Evolutionary conservation across 148 eudicot species (phyloP), one percentile per base, ranked within the genome.

Genomic region (Camellia lanceoleosa): DNA sequence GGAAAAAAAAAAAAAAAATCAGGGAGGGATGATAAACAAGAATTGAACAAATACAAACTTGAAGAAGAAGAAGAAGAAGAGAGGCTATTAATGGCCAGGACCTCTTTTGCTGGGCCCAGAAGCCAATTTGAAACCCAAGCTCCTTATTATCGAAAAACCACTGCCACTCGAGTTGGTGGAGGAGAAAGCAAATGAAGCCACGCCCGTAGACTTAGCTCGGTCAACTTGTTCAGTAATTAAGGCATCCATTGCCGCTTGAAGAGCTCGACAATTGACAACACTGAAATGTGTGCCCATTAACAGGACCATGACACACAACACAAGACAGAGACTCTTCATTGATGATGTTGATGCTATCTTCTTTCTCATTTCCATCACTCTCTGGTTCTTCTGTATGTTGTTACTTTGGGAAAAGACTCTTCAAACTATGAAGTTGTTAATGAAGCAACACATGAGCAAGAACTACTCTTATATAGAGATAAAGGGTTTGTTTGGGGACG

Each of bases 101-200:
- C 81, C 81, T 72, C 43, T 79, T 68, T 62, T 71, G 59, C 81
- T 71, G 3, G 81, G 76, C 10, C 76, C 76, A 7, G 81, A 79
- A 71, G 76, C 81, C 66, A 61, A 61, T 8, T 19, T 79, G 70
- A 58, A 71, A 41, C 18, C 69, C 58, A 79, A 71, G 43, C 60
- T 70, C 68, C 75, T 55, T 30, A 71, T 42, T 5, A 41, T 0
- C 1, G 68, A 18, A 20, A 19, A 41, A 59, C 19, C 8, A 23
- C 38, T 18, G 7, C 63, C 58, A 56, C 43, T 79, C 14, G 76
- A 58, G 38, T 71, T 43, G 47, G 46, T 61, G 58, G 75, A 47
- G 6, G 70, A 19, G 16, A 41, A 59, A 12, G 63, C 62, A 41
- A 55, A 67, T 7, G 46, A 46, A 23, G 30, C 19, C 80, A 42